Base-by-base conservation (phyloP, 225 moss, liverwort and hornwort genomes). In the Anthoceros angustus region DNA sequence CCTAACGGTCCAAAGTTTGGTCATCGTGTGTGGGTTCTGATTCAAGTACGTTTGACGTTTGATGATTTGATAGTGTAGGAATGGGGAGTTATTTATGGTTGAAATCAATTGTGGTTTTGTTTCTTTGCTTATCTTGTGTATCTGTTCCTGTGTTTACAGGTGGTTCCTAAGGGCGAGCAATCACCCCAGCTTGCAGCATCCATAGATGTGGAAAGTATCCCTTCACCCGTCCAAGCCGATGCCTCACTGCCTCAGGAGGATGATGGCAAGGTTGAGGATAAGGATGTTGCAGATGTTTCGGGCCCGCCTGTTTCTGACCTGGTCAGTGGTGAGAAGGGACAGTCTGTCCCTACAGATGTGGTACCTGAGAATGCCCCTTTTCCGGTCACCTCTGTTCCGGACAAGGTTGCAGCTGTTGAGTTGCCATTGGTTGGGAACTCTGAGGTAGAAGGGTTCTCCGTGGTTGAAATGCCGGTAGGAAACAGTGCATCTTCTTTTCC, bases 1-100 rank as follows among this genome's bases (percentile, higher is more conserved):
- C 90, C 93, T 25, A 69, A 78, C 5, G 93, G 93, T 9, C 93
- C 82, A 11, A 94, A 90, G 64, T 94, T 94, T 25, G 93, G 93
- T 25, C 93, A 94, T 55, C 83, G 93, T 40, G 93, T 94, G 21
- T 94, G 93, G 93, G 93, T 94, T 12, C 61, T 90, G 64, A 90
- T 94, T 62, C 93, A 94, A 79, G 83, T 84, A 41, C 0, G 23
- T 6, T 15, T 9, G 18, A 18, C 6, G 12, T 21, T 40, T 38
- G 26, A 21, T 50, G 43, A 21, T 12, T 61, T 1, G 3, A 38
- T 26, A 6, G 12, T 69, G 7, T 6, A 26, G 61, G 23, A 69
- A 7, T 39, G 61, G 15, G 32, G 16, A 50, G 25, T 2, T 24
- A 16, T 41, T 26, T 10, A 4, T n/a, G 15, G 41, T 62, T n/a